Base-by-base conservation (phyloP, 2,329 filamentous ascomycete genomes). In the Aspergillus sp. region DNA sequence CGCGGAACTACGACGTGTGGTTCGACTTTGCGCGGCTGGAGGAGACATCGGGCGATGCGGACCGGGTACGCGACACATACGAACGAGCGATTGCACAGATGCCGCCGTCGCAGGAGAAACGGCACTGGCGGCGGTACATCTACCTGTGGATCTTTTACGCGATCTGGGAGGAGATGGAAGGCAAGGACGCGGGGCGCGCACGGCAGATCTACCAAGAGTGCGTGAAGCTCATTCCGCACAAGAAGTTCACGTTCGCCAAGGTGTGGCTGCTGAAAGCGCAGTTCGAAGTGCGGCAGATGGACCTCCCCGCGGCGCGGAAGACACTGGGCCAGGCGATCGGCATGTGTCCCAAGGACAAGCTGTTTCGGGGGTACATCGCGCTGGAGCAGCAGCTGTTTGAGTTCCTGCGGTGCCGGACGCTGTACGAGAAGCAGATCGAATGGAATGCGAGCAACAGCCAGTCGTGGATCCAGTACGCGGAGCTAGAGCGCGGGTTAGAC, bases 61-160 rank as follows among this genome's bases (percentile, higher is more conserved):
- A 94, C 53, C 82, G 87, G 38, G 84, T 95, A 1, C 82, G 93
- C 32, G 93, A 98, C 55, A 82, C 94, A 9, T 98, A 97, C 68
- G 93, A 98, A 69, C 81, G 89, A 57, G 93, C 93, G 2, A 94
- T 98, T 57, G 89, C 93, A 4, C 91, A 98, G 62, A 82, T 97
- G 9, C 93, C 93, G 2, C 91, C 93, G 0, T 94, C 89, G 19
- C 87, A 94, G 58, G 93, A 97, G 66, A 98, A 98, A 74, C 81
- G 93, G 41, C 90, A 97, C 66, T 98, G 93, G 93, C 80, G 93
- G 55, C 79, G 93, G 33, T 98, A 98, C 67, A 94, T 98, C 50
- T 98, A 97, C 63, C 78, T 98, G 1, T 98, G 91, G 88, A 81
- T 97, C 39, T 96, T 97, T 70, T 98, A 97, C 67, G 93, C 93